Base-by-base conservation (phyloP, 1,284 basidiomycete genomes). In the Somion occarium region DNA sequence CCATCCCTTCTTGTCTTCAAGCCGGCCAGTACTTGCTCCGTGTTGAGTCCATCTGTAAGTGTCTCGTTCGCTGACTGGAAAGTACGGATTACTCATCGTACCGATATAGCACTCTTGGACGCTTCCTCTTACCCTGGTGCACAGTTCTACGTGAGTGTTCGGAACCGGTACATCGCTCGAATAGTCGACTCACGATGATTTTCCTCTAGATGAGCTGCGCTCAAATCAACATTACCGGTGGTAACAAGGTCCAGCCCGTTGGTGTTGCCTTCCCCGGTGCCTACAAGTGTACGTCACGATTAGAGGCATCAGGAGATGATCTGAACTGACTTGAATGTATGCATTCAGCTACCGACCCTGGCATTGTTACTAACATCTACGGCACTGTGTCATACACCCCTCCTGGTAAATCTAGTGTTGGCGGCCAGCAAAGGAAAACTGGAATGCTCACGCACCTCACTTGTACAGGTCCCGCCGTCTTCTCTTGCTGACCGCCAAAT, bases 81-180 rank as follows among this genome's bases (percentile, higher is more conserved):
- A 22, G 19, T 19, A 25, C 5, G n/a, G n/a, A n/a, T n/a, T n/a
- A 25, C 37, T 30, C 18, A 37, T 13, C 20, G 5, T 37, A 23
- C 20, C 23, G 20, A 25, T 46, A 13, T 47, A 53, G 55, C 55
- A n/a, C 50, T 57, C n/a, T 41, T 48, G 20, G 41, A 46, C 11
- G 55, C 55, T 1, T 23, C 39, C 15, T 4, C 12, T 9, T 50
- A 50, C 49, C 49, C 49, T 34, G 49, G 78, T 44, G 78, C 78
- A 34, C 77, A 79, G 53, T 64, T 80, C 60, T 78, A 75, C 38
- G 49, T 50, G 22, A 42, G 49, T 44, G 9, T 38, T 15, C 20
- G n/a, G n/a, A n/a, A n/a, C n/a, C n/a, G n/a, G n/a, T 48, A 24
- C 15, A 11, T 12, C 19, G n/a, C 19, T 22, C 43, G 43, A n/a